Percentiles rank a stretch among this genome's conserved stretches.
These are phyloP conservation scores for Aotearoamyces nothofagi DNA, from an alignment of 2,329 filamentous ascomycete species.

Conservation along the genomic window DNA sequence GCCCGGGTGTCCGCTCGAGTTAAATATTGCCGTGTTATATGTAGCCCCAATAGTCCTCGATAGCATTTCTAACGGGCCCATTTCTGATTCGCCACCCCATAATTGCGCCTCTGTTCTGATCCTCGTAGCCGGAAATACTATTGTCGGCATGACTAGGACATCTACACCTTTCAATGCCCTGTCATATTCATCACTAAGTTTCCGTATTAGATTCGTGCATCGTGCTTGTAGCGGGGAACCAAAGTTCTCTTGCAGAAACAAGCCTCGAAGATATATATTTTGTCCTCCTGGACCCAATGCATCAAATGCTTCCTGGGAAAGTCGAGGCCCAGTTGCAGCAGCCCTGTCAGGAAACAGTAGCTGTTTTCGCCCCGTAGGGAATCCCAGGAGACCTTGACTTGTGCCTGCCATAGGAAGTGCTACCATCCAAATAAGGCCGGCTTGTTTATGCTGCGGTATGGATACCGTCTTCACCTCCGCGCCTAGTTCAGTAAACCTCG, in stretches of 20 bases:
- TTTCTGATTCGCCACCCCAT: constrained; percentile 3
- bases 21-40: constrained; percentile 40
- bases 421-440: constrained; percentile 34
- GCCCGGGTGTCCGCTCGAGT: constrained; percentile 39
- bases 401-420: constrained; percentile 28
- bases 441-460: constrained; percentile 31
- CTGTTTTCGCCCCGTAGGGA: constrained; percentile 29
- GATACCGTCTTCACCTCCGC: constrained; percentile 33
- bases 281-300: constrained; percentile 36
- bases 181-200: constrained; percentile 31
- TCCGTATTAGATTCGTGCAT: constrained; percentile 29
- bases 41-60: constrained; percentile 32
- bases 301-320: constrained; percentile 35
- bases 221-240: constrained; percentile 29
- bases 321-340: constrained; percentile 22
- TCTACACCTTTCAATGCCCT: constrained; percentile 24
- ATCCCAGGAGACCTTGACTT: constrained; percentile 24
- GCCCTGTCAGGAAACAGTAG: constrained; percentile 17
- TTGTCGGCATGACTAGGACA: constrained; percentile 31
- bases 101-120: constrained; percentile 17
- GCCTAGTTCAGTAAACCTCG: constrained; percentile 27
- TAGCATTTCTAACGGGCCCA: constrained; percentile 9
- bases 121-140: constrained; percentile 25
- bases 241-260: constrained; percentile 28
- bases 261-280: constrained; percentile 36